Conservation (phyloP, 1,139 yeast species). For the Barnettozyma hawaiiensis region DNA sequence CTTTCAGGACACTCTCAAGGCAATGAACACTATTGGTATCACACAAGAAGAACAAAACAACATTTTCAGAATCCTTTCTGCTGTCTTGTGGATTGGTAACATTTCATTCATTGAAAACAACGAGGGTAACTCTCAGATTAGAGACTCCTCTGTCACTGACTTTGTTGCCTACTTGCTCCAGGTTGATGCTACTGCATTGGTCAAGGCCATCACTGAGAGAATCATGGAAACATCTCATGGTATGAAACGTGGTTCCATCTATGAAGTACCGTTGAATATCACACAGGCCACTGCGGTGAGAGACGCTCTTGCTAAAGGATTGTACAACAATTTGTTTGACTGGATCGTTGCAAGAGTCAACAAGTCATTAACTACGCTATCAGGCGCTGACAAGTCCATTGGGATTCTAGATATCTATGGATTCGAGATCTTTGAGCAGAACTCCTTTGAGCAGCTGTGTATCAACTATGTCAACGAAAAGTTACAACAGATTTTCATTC, state of each 20-base stretch:
- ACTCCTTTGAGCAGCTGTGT: constrained; percentile 95
- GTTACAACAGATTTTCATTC: constrained; percentile 94
- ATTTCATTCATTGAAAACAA: constrained; percentile 80
- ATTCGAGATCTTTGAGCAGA: constrained; percentile 94
- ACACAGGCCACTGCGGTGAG: constrained; percentile 93
- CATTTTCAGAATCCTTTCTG: constrained; percentile 78
- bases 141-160: constrained; percentile 84
- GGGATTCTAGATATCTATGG: constrained; percentile 98
- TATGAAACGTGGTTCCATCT: constrained; percentile 83
- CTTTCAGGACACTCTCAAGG: constrained; percentile 71
- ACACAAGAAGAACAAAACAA: constrained; percentile 80
- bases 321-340: constrained; percentile 87
- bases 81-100: constrained; percentile 93
- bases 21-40: constrained; percentile 87
- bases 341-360: constrained; percentile 98
- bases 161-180: constrained; percentile 90
- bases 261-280: constrained; percentile 87
- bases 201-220: constrained; percentile 69
- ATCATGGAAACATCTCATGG: constrained; percentile 88
- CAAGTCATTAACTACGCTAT: constrained; percentile 51
- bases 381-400: constrained; percentile 59
- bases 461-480: constrained; percentile 97
- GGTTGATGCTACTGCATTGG: constrained; percentile 64
- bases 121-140: constrained; percentile 75
- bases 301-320: constrained; percentile 93